Base-by-base conservation (phyloP, 495 filamentous ascomycete genomes). In the Beverwykella pulmonaria region DNA sequence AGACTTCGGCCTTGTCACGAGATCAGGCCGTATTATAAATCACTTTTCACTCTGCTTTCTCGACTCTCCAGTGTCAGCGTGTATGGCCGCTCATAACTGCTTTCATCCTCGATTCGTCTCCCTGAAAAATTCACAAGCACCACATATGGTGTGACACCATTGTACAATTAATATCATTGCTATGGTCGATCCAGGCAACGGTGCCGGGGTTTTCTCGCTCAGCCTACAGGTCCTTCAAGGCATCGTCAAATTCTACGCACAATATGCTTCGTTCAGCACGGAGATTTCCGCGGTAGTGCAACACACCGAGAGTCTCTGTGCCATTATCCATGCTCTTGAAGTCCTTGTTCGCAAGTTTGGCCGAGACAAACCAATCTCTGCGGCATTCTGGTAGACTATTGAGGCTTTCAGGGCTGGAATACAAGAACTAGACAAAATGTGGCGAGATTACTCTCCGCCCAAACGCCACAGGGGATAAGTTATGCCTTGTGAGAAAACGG, bases 181-280 rank as follows among this genome's bases (percentile, higher is more conserved):
- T 41, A 63, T 63, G 60, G 49, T 55, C 52, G 60, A 63, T 25
- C 49, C 60, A 8, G 60, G 49, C 8, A 47, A 34, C 34, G 39
- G 22, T 19, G 49, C 48, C 5, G 60, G 60, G 4, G 30, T 29
- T 22, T 9, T 63, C 14, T 63, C 60, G 17, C 49, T 63, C 7
- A 19, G n/a, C 25, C 9, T 63, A 0, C 60, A 63, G 23, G 52
- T 63, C 7, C 2, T 48, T 2, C 60, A 63, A 48, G 60, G 60
- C 49, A 22, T 63, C 20, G 23, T 27, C 2, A 17, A 2, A 3
- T 63, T 55, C 52, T 54, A 63, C 32, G 1, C 49, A 2, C 60
- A 63, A n/a, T 63, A 55, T 29, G 36, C 25, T 2, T 39, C 60
- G 4, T 63, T 26, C 39, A 7, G 41, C 20, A 50, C 47, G 6